Evolutionary conservation across 805 yeast species (phyloP), one percentile per base, ranked within the genome.

Genomic region (Maudiozyma serrabonitensis): DNA sequence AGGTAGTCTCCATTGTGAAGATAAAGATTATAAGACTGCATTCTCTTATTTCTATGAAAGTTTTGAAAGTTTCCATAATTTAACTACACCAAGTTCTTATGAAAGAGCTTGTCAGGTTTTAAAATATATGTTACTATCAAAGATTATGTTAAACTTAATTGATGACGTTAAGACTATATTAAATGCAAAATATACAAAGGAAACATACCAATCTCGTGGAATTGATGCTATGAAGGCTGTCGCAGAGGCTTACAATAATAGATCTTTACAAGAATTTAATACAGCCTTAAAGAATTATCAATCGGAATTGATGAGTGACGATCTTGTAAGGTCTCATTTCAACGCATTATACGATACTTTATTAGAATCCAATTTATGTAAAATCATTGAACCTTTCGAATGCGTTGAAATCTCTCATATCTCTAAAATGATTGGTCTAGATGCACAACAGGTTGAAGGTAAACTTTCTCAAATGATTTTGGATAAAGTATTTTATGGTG

Each of bases 141-240:
- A 93, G 70, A 86, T 93, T 63, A 93, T 93, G 99, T 73, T 88
- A 58, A 88, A 87, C 61, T 70, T 84, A 59, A 78, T 87, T 43
- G 93, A 85, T 59, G 99, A 93, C 60, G 86, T 90, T 42, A 87
- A 85, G 58, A 77, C 79, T 56, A 79, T 93, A 46, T 72, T 93
- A 60, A 75, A 76, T 54, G 83, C 86, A 66, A 91, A 93, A 68
- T 74, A 79, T 46, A 82, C 82, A 4, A 73, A 75, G 50, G 85
- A 87, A 64, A 58, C 60, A 4, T 86, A 81, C 63, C 82, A 85
- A 53, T 86, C 91, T 13, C 81, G 80, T 50, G 95, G 87, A 47
- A 84, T 93, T 53, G 98, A 93, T 59, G 96, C 98, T 16, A 90
- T 93, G 95, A 87, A 84, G 66, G 85, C 96, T 2, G 87, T 93